Base-by-base conservation (phyloP, 371 early-diverging fungal genomes). In the Chytridium lagenaria region DNA sequence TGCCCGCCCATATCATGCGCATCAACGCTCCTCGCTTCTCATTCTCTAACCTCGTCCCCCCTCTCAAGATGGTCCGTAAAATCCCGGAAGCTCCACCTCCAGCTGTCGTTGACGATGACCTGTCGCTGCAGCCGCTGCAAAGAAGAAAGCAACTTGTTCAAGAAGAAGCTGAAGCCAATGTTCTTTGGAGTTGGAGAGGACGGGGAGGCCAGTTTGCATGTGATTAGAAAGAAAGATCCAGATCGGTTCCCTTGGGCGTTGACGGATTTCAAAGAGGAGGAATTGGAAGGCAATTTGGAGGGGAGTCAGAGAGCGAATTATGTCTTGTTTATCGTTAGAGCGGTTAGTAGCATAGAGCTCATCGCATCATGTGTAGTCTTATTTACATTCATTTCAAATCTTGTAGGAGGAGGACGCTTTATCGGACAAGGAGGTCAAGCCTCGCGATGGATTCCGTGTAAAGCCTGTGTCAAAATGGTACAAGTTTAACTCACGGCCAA, bases 401-500 rank as follows among this genome's bases (percentile, higher is more conserved):
- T 31, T 31, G 55, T 16, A 55, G 30, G 55, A 55, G 26, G 55
- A 16, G 5, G 55, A 55, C n/a, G n/a, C n/a, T n/a, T n/a, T 16
- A 23, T 7, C 55, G 55, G 26, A 26, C 34, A 30, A 26, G 36
- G 37, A 15, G 2, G 5, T 15, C 12, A 36, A 31, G 28, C 82
- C 89, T 75, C 90, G 89, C 12, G 89, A 80, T 34, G 70, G 91
- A 67, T 94, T 97, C 80, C 89, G 91, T 74, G 94, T 96, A 1
- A 89, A 95, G 26, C 94, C 94, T 10, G 93, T 92, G 0, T 85
- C 92, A 70, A 88, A 92, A 67, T 96, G 94, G 94, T 98, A 97
- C 85, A 93, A 92, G 78, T 97, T 98, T 70, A 86, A 87, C 39
- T 87, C 90, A 28, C 93, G 92, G 79, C 84, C 93, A 50, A 90